phyloP scores from a whole-genome alignment of 352 stramenopile species.

The Thalassiosira livingstoniorum region DNA sequence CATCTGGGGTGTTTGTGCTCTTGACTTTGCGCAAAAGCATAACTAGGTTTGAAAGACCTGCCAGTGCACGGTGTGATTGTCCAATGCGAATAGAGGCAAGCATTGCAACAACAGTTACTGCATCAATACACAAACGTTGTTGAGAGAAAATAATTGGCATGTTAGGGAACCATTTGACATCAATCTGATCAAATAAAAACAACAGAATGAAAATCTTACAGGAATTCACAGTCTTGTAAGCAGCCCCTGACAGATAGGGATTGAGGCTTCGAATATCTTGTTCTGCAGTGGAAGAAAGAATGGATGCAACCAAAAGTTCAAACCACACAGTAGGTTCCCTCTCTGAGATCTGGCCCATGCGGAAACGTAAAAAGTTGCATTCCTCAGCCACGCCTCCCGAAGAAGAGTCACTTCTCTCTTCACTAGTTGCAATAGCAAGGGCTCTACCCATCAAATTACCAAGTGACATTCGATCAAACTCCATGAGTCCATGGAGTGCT shows the following conservation, averaged over 20 bases:
- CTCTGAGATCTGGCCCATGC: slow-evolving; percentile 85
- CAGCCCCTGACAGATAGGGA: slow-evolving; percentile 85
- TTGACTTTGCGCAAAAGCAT: slow-evolving; percentile 79
- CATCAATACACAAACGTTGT: too few species aligned
- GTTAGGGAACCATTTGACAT: too few species aligned
- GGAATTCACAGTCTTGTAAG: slow-evolving; percentile 86
- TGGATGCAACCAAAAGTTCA: slow-evolving; percentile 86
- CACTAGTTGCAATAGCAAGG: slow-evolving; percentile 85
- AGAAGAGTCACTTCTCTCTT: slow-evolving; percentile 83
- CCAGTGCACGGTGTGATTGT: slow-evolving; percentile 84
- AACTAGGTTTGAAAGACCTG: slow-evolving; percentile 81
- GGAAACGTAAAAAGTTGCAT: slow-evolving; percentile 85
- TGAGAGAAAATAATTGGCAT: too few species aligned
- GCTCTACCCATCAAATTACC: slow-evolving; percentile 86
- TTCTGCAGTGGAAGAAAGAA: slow-evolving; percentile 84
- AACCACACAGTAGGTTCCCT: slow-evolving; percentile 86
- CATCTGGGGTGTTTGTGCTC: slow-evolving; percentile 64
- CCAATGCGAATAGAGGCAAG: slow-evolving; percentile 87
- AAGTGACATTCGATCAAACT: slow-evolving; percentile 86
- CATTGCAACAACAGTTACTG: slow-evolving; percentile 88
- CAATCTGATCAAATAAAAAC: too few species aligned
- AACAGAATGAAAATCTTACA: too few species aligned
- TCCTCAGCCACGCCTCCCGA: slow-evolving; percentile 71
- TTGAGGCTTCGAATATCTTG: slow-evolving; percentile 88
- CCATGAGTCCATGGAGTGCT: slow-evolving; percentile 85